Conservation (phyloP, 2,329 filamentous ascomycete species). For the Xylaria hypoxylon region DNA sequence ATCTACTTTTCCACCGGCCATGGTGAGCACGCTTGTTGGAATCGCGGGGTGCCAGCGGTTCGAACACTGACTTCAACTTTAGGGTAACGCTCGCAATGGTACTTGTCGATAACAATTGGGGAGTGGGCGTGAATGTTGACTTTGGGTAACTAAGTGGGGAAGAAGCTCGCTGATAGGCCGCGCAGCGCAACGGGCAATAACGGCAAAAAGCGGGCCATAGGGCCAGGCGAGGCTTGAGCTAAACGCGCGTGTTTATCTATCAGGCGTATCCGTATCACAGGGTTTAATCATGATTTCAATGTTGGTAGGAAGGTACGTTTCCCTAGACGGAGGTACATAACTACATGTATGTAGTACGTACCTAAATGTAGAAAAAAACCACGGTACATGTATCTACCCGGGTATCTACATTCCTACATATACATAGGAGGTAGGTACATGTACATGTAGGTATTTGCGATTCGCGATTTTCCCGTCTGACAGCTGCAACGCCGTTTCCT, state of each 20-base stretch:
- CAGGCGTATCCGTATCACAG: neutral
- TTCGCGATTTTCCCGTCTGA: neutral
- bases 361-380: no score
- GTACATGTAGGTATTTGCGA: neutral
- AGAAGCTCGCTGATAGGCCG: neutral
- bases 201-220: constrained; percentile 16
- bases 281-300: neutral
- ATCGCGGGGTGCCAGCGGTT: neutral
- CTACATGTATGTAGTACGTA: no score
- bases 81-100: constrained; percentile 1
- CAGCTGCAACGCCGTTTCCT: neutral
- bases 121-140: constrained; percentile 11
- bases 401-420: no score
- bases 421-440: no score
- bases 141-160: neutral
- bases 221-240: neutral
- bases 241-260: no score
- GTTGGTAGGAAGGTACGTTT: no score
- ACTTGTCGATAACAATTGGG: constrained; percentile 10
- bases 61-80: neutral
- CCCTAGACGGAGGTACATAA: no score
- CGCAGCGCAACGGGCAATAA: neutral
- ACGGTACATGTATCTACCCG: no score
- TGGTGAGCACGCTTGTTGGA: neutral
- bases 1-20: constrained; percentile 29